Base-by-base conservation (phyloP, 2,329 filamentous ascomycete genomes). In the Simplicillium aogashimaense region DNA sequence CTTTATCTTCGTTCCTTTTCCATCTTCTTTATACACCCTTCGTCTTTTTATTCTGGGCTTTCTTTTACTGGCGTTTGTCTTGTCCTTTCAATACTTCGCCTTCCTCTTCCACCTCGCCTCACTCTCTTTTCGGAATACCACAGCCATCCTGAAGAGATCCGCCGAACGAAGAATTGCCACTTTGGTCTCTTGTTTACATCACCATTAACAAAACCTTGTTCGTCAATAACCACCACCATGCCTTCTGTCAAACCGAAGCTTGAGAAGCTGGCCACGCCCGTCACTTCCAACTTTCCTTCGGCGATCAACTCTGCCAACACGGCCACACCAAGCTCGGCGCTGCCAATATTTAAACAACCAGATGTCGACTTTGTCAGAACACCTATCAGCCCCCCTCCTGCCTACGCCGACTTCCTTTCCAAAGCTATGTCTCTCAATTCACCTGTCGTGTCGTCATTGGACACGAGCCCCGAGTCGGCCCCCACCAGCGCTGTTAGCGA, bases 401-500 rank as follows among this genome's bases (percentile, higher is more conserved):
- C 90, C 43, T 97, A 97, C 58, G 83, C 86, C 50, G 88, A 97
- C 55, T 97, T 95, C 57, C 79, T 97, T 47, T 55, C 59, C 38
- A 90, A 88, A 64, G 80, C 81, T 44, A 78, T 94, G 64, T 82
- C 82, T 14, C 70, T 88, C 43, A 77, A 80, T 55, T 87, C 81
- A 47, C 84, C 85, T 8, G 74, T 80, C 32, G 65, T 67, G 38
- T 68, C 69, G 51, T 66, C 68, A 14, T 67, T 65, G 42, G 67
- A 69, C 47, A 69, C 59, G 38, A 67, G 69, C 38, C 69, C 67
- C 45, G 68, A 69, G 30, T 65, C 59, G 15, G 58, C 57, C 29
- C 70, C 81, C 39, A 74, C 76, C 31, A 74, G 76, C 20, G 72
- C 81, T 20, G 67, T 61, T 50, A 72, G 69, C 48, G 70, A 74